phyloP scores from a whole-genome alignment of 768 basidiomycete species.

The Porphyrellus cyaneotinctus region DNA sequence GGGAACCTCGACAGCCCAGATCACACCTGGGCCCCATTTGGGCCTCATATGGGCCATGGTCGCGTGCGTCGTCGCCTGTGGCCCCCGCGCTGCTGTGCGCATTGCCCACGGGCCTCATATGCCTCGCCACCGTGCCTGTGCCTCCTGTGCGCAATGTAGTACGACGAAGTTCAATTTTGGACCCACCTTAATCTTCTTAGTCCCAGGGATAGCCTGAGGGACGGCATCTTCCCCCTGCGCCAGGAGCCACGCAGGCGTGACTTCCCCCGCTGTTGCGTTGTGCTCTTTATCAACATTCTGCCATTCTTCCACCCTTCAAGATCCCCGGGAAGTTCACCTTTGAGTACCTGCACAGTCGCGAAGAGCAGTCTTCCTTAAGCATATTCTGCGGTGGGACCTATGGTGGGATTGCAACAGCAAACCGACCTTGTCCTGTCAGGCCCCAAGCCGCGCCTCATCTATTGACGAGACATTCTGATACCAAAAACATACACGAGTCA shows the following conservation, averaged over 20 bases:
- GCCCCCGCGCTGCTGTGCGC: too few species aligned
- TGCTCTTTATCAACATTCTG: constrained; percentile 32
- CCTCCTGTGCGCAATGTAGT: too few species aligned
- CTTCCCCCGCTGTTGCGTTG: constrained; percentile 36
- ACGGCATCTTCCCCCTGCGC: constrained; percentile 37
- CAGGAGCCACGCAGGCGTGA: constrained; percentile 40
- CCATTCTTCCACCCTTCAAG: constrained; percentile 31
- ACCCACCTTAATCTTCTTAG: constrained; percentile 30
- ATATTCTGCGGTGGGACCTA: background rate
- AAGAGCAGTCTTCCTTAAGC: background rate
- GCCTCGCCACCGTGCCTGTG: too few species aligned
- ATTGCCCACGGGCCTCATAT: too few species aligned
- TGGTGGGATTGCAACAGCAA: constrained; percentile 21
- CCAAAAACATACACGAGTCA: too few species aligned
- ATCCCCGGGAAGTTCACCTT: constrained; percentile 45
- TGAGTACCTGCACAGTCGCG: constrained; percentile 23
- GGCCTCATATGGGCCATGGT: too few species aligned
- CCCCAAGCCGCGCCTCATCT: too few species aligned
- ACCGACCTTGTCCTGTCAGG: too few species aligned
- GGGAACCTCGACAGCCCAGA: too few species aligned
- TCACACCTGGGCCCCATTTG: too few species aligned
- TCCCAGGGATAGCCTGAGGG: constrained; percentile 43
- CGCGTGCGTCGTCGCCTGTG: too few species aligned
- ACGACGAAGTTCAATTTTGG: background rate
- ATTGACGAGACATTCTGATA: too few species aligned